Evolutionary conservation across 257 asterid species (phyloP).

Genomic region (Fraxinus pennsylvanica): DNA sequence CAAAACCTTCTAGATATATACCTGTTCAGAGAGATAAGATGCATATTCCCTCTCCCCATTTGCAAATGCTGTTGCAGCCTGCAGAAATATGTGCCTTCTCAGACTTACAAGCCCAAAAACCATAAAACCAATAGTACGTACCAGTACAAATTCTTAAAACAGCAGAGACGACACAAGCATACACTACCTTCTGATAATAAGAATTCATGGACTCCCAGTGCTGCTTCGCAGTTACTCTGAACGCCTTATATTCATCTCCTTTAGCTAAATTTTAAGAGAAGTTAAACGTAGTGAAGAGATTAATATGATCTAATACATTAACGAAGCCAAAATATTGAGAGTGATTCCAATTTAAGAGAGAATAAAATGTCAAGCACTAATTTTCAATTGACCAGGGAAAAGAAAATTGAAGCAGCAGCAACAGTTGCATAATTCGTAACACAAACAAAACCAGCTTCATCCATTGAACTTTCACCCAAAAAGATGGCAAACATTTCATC

Average conservation of each 20-base stretch:
- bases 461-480: constrained; percentile 4
- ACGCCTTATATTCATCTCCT: constrained; percentile 78
- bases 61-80: constrained; percentile 91
- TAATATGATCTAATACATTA: constrained; percentile 13
- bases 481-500: not conserved
- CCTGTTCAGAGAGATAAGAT: constrained; percentile 83
- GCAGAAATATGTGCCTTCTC: constrained; percentile 35
- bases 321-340: constrained; percentile 8
- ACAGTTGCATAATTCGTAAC: not conserved
- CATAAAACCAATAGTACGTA: constrained; percentile 4
- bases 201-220: constrained; percentile 86
- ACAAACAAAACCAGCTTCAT: not conserved
- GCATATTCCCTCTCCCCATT: constrained; percentile 77
- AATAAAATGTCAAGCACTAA: not conserved
- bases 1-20: constrained; percentile 29
- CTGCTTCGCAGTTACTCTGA: constrained; percentile 66
- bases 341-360: not conserved
- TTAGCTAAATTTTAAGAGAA: constrained; percentile 55
- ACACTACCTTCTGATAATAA: constrained; percentile 72
- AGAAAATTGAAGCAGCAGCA: not conserved
- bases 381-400: constrained; percentile 8
- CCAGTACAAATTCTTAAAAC: constrained; percentile 16
- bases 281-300: constrained; percentile 26
- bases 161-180: constrained; percentile 7
- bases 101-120: constrained; percentile 22